Evolutionary conservation across 495 filamentous ascomycete genomes (phyloP).

Genomic region (Neohortaea acidophila): DNA sequence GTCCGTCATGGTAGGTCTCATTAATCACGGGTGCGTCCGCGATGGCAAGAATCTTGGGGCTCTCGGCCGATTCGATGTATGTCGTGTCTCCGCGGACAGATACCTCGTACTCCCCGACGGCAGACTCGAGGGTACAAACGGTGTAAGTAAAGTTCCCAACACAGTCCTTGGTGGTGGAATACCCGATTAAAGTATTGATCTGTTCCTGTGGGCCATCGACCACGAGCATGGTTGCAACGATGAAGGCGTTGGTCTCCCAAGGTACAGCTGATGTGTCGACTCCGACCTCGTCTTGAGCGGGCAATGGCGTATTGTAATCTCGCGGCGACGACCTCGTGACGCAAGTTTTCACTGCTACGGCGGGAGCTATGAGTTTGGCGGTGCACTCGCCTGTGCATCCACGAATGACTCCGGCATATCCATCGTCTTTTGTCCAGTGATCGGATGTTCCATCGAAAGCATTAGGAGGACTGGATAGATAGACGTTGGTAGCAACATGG

Average conservation of each 20-base stretch:
- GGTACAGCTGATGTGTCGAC: neutral
- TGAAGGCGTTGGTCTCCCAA: neutral
- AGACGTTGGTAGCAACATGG: neutral
- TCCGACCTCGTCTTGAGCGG: neutral
- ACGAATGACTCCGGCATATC: neutral
- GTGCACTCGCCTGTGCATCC: neutral
- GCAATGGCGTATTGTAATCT: neutral
- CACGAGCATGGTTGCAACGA: neutral
- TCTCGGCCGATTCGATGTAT: neutral
- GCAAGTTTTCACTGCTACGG: neutral
- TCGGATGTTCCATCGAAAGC: neutral
- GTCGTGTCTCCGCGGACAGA: neutral
- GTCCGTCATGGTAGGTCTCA: too few species aligned
- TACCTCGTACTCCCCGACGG: neutral
- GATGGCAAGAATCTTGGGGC: neutral
- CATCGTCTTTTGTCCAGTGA: neutral
- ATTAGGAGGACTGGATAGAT: neutral
- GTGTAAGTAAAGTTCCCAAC: neutral
- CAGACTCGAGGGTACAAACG: neutral
- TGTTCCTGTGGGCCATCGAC: neutral
- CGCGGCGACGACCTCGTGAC: neutral
- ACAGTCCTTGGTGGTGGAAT: neutral
- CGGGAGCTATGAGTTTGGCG: neutral
- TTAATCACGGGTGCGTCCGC: neutral
- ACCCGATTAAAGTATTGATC: neutral